Conservation (phyloP, 768 basidiomycete genomes). For the Chalciporus chontae region DNA sequence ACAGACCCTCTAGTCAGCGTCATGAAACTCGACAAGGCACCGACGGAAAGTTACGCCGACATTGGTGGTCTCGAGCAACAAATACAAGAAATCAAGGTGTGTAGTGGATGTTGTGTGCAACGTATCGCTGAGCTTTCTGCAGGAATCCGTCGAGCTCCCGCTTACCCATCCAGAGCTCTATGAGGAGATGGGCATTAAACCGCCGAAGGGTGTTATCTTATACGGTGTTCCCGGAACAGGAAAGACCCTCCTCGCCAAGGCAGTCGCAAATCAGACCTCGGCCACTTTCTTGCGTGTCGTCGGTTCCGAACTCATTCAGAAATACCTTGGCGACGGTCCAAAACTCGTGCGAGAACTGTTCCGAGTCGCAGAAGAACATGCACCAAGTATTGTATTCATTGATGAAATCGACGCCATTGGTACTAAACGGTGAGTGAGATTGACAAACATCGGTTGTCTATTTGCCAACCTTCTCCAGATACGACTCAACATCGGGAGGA, state of each 20-base stretch:
- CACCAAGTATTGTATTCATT: constrained; percentile 98
- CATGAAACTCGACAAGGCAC: constrained; percentile 99
- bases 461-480: constrained; percentile 44
- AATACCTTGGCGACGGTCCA: constrained; percentile 97
- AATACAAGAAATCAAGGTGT: constrained; percentile 98
- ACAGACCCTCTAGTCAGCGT: constrained; percentile 94
- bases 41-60: constrained; percentile 97
- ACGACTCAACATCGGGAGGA: constrained; percentile 97
- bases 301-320: constrained; percentile 97
- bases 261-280: constrained; percentile 96
- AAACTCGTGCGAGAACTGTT: constrained; percentile 97
- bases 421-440: constrained; percentile 80
- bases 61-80: constrained; percentile 95
- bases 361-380: constrained; percentile 95
- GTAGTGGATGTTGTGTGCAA: background rate
- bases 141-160: constrained; percentile 98
- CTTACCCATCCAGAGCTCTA: constrained; percentile 97
- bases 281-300: constrained; percentile 97
- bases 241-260: constrained; percentile 96
- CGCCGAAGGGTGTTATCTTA: constrained; percentile 99
- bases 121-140: background rate
- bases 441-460: background rate
- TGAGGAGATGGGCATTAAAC: constrained; percentile 99
- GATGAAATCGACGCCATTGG: constrained; percentile 99
- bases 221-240: constrained; percentile 99